Conservation (phyloP, 352 stramenopile species). For the Pilasporangium apinafurcum region DNA sequence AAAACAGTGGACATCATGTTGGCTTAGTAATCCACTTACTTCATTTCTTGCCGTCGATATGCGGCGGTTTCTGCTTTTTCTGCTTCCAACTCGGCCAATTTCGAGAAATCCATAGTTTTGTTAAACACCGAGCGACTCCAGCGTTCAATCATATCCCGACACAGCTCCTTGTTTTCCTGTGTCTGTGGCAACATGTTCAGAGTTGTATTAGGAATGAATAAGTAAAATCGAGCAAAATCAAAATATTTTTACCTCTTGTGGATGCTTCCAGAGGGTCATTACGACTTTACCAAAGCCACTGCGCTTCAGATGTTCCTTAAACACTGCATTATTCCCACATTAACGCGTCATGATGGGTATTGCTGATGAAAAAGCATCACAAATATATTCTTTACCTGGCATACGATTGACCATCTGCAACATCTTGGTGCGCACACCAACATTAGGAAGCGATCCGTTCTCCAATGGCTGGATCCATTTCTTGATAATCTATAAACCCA, state of each 20-base stretch:
- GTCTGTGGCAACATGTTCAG: conserved; percentile 27
- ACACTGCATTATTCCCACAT: conserved; percentile 27
- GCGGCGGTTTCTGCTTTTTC: conserved; percentile 77
- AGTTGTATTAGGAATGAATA: conserved; percentile 1
- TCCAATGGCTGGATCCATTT: conserved; percentile 87
- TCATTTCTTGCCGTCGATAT: conserved; percentile 54
- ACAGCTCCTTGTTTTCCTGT: conserved; percentile 82
- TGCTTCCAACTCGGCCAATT: conserved; percentile 76
- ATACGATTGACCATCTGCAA: conserved; percentile 73
- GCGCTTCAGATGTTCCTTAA: conserved; percentile 87
- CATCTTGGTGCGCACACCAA: conserved; percentile 84
- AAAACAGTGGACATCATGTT: not conserved
- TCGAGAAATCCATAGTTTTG: conserved; percentile 85
- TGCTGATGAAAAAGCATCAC: not conserved
- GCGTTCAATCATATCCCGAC: conserved; percentile 74
- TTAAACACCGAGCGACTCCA: conserved; percentile 87
- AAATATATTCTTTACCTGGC: conserved; percentile 30
- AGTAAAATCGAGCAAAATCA: not conserved
- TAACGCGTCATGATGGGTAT: not conserved
- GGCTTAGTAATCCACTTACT: conserved; percentile 13
- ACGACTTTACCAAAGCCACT: conserved; percentile 86
- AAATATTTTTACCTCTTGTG: conserved; percentile 46
- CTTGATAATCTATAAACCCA: conserved; percentile 72
- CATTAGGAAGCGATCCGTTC: conserved; percentile 67
- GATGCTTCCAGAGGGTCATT: conserved; percentile 86